phyloP scores from a whole-genome alignment of 225 moss, liverwort and hornwort genomes.

The Pseudisothecium myosuroides region DNA sequence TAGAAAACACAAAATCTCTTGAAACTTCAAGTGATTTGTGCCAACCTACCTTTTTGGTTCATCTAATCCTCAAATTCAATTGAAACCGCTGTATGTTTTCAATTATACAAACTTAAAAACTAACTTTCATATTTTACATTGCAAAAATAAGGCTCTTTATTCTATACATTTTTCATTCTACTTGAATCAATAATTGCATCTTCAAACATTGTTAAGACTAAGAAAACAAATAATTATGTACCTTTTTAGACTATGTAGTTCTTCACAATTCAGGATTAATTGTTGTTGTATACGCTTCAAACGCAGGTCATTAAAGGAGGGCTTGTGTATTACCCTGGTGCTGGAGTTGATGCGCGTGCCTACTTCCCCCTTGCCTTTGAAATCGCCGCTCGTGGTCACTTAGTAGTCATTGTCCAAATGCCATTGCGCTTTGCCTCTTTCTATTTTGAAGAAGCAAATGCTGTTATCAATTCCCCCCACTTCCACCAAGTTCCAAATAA shows the following conservation, averaged over 20 bases:
- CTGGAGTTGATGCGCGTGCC: slow-evolving; percentile 14
- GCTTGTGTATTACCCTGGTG: slow-evolving; percentile 25
- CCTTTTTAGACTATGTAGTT: neutral
- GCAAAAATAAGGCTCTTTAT: neutral
- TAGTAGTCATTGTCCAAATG: slow-evolving; percentile 40
- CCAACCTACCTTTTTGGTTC: neutral
- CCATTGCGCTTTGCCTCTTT: neutral
- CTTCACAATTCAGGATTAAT: neutral
- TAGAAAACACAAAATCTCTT: neutral
- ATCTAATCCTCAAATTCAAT: neutral
- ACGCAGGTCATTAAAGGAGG: slow-evolving; percentile 11
- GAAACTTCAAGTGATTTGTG: accelerated
- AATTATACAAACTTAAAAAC: neutral
- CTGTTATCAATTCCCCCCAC: slow-evolving; percentile 6
- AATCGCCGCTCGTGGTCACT: slow-evolving; percentile 38
- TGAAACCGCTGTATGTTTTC: neutral
- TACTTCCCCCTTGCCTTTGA: slow-evolving; percentile 49
- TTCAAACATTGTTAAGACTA: accelerated
- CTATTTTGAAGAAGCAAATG: slow-evolving; percentile 5
- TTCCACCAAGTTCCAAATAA: neutral
- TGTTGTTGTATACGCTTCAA: neutral
- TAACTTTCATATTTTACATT: neutral
- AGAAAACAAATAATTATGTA: neutral
- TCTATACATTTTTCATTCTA: neutral
- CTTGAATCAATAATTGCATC: neutral